Evolutionary conservation across 208 protist genomes (phyloP), one percentile per base, ranked within the genome.

Genomic region (Leishmania guyanensis): DNA sequence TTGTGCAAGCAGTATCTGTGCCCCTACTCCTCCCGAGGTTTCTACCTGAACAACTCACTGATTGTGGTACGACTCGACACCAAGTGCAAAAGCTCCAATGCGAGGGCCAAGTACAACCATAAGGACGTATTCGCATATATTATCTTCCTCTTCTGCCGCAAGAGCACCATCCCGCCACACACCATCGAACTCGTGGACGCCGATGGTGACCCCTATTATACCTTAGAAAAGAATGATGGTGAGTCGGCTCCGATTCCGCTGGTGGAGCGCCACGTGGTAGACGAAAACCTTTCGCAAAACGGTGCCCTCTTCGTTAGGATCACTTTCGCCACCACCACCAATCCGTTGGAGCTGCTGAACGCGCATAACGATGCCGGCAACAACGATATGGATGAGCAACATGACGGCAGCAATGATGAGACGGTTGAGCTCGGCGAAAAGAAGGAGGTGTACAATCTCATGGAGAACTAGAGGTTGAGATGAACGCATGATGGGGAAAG

Each of bases 131-230:
- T 81, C 50, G 84, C 85, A 5, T 84, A 94, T 66, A 86, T 96
- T 54, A 77, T 97, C 73, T 96, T 96, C 76, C 75, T 96, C 56
- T 96, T 97, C 86, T 89, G 83, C 64, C 91, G 91, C 70, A 92
- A 90, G 51, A 87, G 89, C 20, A 77, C 81, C 22, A 78, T 94
- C n/a, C 92, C 92, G 26, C 84, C 89, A 20, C 92, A 97, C 88
- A 90, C 83, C 77, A 89, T 97, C 68, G 89, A 95, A 66, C 78
- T 94, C 10, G 64, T 97, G 65, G 86, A 92, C 78, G 70, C 77
- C 65, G 56, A 81, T 0, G 86, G 87, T 70, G 78, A 88, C 53
- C 64, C 79, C 53, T 90, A 93, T 79, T 73, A 80, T 60, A 75
- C 87, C 65, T 75, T 86, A 17, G 83, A 89, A 54, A 86, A 79